These are phyloP conservation scores for Suhomyces anneliseae DNA, from an alignment of 1,139 yeast genomes.

Conservation along the genomic window DNA sequence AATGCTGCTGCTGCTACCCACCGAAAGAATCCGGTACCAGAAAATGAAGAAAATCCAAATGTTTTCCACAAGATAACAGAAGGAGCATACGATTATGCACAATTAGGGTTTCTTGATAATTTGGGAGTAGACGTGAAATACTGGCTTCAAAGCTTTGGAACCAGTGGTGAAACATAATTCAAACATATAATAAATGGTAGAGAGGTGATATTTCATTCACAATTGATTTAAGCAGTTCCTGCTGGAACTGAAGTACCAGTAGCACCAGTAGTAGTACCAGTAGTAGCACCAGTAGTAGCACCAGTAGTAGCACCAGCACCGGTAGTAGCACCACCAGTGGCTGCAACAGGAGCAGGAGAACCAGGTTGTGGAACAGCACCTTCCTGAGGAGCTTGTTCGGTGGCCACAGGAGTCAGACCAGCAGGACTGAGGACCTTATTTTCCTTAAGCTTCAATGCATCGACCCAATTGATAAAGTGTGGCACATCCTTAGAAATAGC, in stretches of 20 bases:
- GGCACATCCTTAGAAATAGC: conserved; percentile 72
- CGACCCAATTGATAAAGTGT: conserved; percentile 52
- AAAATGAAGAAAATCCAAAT: conserved; percentile 1
- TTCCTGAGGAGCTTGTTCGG: conserved; percentile 2
- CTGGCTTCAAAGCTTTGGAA: conserved; percentile 38
- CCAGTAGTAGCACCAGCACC: not conserved
- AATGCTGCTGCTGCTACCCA: conserved; percentile 1
- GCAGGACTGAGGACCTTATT: conserved; percentile 2
- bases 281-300: not conserved
- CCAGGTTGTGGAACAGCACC: not conserved
- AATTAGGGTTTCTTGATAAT: conserved; percentile 43
- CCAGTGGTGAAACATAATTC: conserved; percentile 20
- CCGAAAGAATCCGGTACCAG: not conserved
- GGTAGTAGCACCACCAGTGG: not conserved
- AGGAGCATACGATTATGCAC: conserved; percentile 27
- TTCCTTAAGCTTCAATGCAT: conserved; percentile 10
- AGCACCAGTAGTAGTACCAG: not conserved
- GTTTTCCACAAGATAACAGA: conserved; percentile 21
- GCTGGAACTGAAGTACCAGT: not conserved
- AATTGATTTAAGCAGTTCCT: not conserved
- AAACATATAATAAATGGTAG: not conserved
- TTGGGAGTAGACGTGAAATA: conserved; percentile 45
- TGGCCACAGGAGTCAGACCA: not conserved
- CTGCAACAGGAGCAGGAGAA: not conserved
- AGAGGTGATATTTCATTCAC: too few species aligned